Evolutionary conservation across 306 rosid genomes (phyloP), one percentile per base, ranked within the genome.

Genomic region (Myrica gale): DNA sequence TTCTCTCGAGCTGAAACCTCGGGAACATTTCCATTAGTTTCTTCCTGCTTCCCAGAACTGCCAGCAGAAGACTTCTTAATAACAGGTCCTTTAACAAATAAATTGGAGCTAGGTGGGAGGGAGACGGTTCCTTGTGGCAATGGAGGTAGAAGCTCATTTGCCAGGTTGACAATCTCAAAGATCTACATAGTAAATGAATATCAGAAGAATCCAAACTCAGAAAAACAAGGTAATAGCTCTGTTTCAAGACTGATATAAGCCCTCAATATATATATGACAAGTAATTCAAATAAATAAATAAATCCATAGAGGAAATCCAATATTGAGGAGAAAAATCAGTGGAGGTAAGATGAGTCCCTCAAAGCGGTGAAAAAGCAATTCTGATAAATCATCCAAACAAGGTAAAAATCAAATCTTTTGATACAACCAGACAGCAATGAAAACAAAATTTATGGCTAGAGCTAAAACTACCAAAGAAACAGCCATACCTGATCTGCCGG

Each of bases 121-220:
- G 96, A 87, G 73, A 96, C 88, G 69, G 88, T 89, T 74, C 99
- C 99, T 85, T 92, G 94, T 5, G 99, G 99, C 77, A 96, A 84
- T 43, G 97, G 93, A 52, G 99, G 99, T 43, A 96, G 89, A 79
- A 96, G 97, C 87, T 96, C 99, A 81, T 96, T 96, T 73, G 94
- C 97, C 67, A 96, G 86, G 85, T 92, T 96, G 71, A 96, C 99
- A 74, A 96, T 92, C 90, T 92, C 99, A 85, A 88, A 96, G 75
- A 96, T 96, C 99, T 96, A 79, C 68, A 56, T 42, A 74, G 10
- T 62, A 20, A 58, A 75, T 21, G 15, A 75, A 16, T 45, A 68
- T 60, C 11, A 80, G 69, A 68, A 68, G 6, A 32, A 56, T 13
- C 26, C 6, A 73, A 68, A 47, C 37, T 43, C 15, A 63, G 39